Conservation (phyloP, 257 asterid genomes). For the Solanum acaule region DNA sequence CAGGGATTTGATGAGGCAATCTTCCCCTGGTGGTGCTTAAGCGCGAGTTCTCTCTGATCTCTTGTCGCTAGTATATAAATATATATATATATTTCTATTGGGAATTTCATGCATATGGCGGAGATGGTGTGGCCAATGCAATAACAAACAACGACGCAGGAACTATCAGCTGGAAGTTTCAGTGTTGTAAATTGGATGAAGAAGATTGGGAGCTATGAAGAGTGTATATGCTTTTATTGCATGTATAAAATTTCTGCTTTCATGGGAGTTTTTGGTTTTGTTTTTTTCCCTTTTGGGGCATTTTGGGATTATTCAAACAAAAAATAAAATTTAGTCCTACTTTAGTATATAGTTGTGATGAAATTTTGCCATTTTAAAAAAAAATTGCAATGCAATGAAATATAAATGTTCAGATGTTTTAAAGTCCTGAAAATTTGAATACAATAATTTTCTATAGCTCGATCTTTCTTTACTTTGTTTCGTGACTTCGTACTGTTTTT, state of each 20-base stretch:
- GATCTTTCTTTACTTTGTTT: not conserved
- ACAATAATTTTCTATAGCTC: not conserved
- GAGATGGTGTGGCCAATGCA: not conserved
- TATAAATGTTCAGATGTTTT: not conserved
- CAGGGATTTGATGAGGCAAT: conserved; percentile 42
- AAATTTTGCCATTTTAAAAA: not conserved
- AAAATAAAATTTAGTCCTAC: not conserved
- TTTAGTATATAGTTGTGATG: not conserved
- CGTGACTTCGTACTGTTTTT: not conserved
- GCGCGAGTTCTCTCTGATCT: not conserved
- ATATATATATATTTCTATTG: not conserved
- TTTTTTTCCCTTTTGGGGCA: not conserved
- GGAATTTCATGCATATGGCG: not conserved
- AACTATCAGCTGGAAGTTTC: not conserved
- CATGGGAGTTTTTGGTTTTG: not conserved
- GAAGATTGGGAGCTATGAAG: not conserved
- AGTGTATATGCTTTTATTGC: not conserved
- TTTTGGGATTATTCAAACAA: not conserved
- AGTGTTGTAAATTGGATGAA: not conserved
- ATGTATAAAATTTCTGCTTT: not conserved
- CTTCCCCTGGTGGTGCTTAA: not conserved
- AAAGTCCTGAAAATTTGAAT: not conserved
- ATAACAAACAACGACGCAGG: not conserved
- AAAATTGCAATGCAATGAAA: not conserved
- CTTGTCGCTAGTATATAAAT: not conserved